phyloP scores from a whole-genome alignment of 331 rosid genomes.

The Ulmus americana region DNA sequence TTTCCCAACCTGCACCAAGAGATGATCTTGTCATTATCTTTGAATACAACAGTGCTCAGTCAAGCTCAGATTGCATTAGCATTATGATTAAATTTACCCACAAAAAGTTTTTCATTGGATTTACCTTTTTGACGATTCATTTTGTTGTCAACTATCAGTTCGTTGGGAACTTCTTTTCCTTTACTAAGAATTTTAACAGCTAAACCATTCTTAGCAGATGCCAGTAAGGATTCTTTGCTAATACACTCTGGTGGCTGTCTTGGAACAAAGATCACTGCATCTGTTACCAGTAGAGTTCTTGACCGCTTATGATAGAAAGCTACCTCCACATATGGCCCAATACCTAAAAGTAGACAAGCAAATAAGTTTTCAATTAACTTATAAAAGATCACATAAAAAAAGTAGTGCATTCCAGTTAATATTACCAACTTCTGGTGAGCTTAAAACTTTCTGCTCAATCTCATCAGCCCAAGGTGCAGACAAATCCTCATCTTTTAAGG shows the following conservation, averaged over 20 bases:
- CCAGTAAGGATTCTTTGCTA: slow-evolving; percentile 74
- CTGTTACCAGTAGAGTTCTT: slow-evolving; percentile 77
- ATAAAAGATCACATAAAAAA: slow-evolving; percentile 1
- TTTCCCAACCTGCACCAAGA: slow-evolving; percentile 78
- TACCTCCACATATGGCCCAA: slow-evolving; percentile 92
- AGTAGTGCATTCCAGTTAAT: slow-evolving; percentile 1
- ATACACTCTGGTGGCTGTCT: slow-evolving; percentile 87
- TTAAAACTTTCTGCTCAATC: slow-evolving; percentile 79
- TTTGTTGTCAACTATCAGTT: slow-evolving; percentile 72
- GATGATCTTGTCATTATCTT: slow-evolving; percentile 10
- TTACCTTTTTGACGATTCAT: slow-evolving; percentile 75
- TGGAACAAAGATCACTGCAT: slow-evolving; percentile 90
- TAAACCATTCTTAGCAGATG: slow-evolving; percentile 85
- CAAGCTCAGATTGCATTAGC: not conserved
- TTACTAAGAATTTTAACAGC: slow-evolving; percentile 85
- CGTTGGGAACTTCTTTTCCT: slow-evolving; percentile 73
- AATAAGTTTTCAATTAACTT: slow-evolving; percentile 12
- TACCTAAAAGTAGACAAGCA: slow-evolving; percentile 50
- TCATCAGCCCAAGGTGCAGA: slow-evolving; percentile 80
- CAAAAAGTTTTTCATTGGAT: not conserved
- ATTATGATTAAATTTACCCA: not conserved
- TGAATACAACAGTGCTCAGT: slow-evolving; percentile 2
- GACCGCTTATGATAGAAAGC: slow-evolving; percentile 92
- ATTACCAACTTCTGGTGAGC: slow-evolving; percentile 98
- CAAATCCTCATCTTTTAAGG: slow-evolving; percentile 58